These are phyloP conservation scores for Gnomoniopsis sp. DNA, from an alignment of 2,329 filamentous ascomycete species.

Conservation along the genomic window DNA sequence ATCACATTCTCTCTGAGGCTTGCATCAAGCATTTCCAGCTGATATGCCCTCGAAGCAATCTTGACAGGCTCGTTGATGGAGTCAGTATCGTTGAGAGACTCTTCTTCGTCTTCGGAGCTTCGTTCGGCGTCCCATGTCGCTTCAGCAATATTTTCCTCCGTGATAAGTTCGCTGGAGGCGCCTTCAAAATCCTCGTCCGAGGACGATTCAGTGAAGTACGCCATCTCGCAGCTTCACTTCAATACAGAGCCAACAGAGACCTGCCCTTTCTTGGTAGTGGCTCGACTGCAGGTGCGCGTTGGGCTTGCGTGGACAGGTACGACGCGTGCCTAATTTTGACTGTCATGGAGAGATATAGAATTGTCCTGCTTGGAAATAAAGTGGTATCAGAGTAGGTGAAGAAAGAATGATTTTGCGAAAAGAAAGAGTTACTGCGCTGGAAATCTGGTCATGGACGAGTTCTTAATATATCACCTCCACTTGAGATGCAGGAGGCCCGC, in stretches of 20 bases:
- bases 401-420: no score
- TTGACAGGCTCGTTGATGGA: background rate
- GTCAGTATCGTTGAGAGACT: background rate
- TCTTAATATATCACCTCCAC: no score
- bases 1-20: conserved; percentile 69
- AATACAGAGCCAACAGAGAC: background rate
- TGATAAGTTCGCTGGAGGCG: conserved; percentile 77
- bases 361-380: no score
- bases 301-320: background rate
- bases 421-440: no score
- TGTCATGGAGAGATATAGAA: no score
- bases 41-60: conserved; percentile 59
- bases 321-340: no score
- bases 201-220: conserved; percentile 13
- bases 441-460: no score
- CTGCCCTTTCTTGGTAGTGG: no score
- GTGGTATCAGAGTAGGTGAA: no score
- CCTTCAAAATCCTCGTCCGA: conserved; percentile 42
- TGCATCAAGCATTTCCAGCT: conserved; percentile 71
- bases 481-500: background rate
- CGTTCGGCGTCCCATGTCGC: conserved; percentile 5
- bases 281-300: background rate
- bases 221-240: conserved; percentile 11
- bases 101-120: background rate
- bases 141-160: conserved; percentile 47